These are phyloP conservation scores for Tolypocladium cylindrosporum DNA, from an alignment of 2,329 filamentous ascomycete genomes.

Conservation along the genomic window DNA sequence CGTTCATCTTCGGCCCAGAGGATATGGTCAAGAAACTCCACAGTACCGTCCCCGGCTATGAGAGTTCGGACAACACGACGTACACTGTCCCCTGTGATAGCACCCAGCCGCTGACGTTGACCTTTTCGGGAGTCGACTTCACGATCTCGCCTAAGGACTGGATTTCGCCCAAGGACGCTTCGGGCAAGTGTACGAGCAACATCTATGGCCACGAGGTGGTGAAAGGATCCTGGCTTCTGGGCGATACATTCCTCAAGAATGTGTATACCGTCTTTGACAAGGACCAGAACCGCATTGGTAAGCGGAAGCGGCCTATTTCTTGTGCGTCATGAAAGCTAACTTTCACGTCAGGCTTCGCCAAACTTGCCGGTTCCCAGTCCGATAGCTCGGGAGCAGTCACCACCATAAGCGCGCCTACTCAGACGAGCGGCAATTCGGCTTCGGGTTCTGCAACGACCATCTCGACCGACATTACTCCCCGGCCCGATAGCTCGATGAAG, in stretches of 20 bases:
- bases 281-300: conserved; percentile 55
- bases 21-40: conserved; percentile 60
- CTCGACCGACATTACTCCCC: not conserved
- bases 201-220: conserved; percentile 65
- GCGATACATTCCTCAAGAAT: conserved; percentile 81
- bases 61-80: conserved; percentile 45
- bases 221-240: conserved; percentile 63
- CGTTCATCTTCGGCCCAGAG: conserved; percentile 63
- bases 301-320: conserved; percentile 9
- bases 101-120: conserved; percentile 48
- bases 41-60: conserved; percentile 52
- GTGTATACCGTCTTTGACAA: conserved; percentile 80
- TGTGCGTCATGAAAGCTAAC: not conserved
- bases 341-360: conserved; percentile 2
- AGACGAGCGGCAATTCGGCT: not conserved
- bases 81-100: conserved; percentile 68
- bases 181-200: conserved; percentile 56
- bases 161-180: conserved; percentile 36
- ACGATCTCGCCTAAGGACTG: conserved; percentile 63
- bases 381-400: not conserved
- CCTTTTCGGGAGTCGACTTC: conserved; percentile 59
- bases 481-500: not conserved
- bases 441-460: conserved; percentile 1
- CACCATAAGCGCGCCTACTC: not conserved
- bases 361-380: conserved; percentile 1